Percentiles rank a stretch among this genome's conserved stretches.
phyloP scores from a whole-genome alignment of 169 alveolate species.

The Plasmodium adleri region DNA sequence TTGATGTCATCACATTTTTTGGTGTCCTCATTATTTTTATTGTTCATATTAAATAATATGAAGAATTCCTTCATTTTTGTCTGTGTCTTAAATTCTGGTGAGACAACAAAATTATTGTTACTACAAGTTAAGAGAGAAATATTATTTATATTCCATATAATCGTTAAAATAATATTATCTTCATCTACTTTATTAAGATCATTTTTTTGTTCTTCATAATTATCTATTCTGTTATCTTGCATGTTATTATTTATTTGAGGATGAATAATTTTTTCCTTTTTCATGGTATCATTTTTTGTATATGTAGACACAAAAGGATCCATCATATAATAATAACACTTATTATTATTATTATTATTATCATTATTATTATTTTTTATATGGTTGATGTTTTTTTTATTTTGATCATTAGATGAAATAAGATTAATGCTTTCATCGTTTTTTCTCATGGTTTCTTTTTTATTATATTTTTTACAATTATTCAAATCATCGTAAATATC shows the following conservation, averaged over 20 bases:
- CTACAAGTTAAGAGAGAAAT: conserved; percentile 30
- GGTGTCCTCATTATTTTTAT: not conserved
- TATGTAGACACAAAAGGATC: not conserved
- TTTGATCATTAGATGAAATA: too few relatives aligned
- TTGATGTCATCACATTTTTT: not conserved
- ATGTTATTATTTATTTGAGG: not conserved
- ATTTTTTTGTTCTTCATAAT: not conserved
- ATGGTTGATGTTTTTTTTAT: too few relatives aligned
- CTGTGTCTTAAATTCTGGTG: conserved; percentile 67
- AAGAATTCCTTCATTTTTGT: conserved; percentile 36
- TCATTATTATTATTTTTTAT: not conserved
- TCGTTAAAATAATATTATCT: conserved; percentile 43
- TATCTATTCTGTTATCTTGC: not conserved
- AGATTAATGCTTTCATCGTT: too few relatives aligned
- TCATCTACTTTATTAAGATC: not conserved
- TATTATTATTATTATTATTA: not conserved
- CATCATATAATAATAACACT: too few relatives aligned
- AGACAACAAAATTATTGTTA: conserved; percentile 50
- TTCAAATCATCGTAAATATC: too few relatives aligned
- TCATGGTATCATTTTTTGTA: not conserved
- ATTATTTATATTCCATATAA: conserved; percentile 65
- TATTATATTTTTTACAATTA: too few relatives aligned
- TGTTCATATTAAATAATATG: conserved; percentile 41
- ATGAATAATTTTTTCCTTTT: not conserved
- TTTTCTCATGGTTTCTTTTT: too few relatives aligned